A percentile compares a stretch with the other conserved stretches of the same genome.
phyloP scores from a whole-genome alignment of 495 filamentous ascomycete species.

The Xylaria intraflava region DNA sequence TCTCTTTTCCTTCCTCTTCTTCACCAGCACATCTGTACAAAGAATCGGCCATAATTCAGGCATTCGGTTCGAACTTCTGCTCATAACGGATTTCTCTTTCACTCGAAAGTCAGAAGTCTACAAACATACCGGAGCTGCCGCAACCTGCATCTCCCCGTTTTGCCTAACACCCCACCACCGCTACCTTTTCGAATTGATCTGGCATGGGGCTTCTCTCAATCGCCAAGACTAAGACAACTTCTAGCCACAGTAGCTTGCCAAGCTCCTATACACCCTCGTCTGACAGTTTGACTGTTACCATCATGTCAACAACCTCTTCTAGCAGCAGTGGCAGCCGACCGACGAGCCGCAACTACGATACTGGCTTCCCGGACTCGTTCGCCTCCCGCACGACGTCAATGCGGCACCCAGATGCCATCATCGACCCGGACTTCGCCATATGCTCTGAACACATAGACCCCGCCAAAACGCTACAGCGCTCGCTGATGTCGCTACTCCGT shows the following conservation, averaged over 20 bases:
- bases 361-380: conserved; percentile 27
- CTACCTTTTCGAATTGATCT: not conserved
- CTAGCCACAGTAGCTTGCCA: not conserved
- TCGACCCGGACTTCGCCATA: conserved; percentile 22
- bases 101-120: too few species aligned
- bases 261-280: conserved; percentile 4
- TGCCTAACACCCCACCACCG: not conserved
- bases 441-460: conserved; percentile 26
- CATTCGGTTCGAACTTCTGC: too few species aligned
- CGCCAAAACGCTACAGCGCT: conserved; percentile 21
- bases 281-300: not conserved
- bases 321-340: conserved; percentile 19
- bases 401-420: conserved; percentile 25
- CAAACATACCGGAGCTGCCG: too few species aligned
- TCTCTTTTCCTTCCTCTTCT: not conserved
- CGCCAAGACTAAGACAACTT: conserved; percentile 3
- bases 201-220: conserved; percentile 5
- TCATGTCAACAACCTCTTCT: conserved; percentile 17
- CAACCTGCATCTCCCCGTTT: too few species aligned
- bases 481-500: conserved; percentile 20
- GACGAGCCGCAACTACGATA: conserved; percentile 21
- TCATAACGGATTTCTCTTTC: too few species aligned
- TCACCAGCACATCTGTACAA: too few species aligned
- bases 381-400: conserved; percentile 23
- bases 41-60: too few species aligned